Percentiles rank a stretch among this genome's conserved stretches.
Evolutionary conservation across 352 stramenopile genomes (phyloP).

Genomic region (Globisporangium solare): DNA sequence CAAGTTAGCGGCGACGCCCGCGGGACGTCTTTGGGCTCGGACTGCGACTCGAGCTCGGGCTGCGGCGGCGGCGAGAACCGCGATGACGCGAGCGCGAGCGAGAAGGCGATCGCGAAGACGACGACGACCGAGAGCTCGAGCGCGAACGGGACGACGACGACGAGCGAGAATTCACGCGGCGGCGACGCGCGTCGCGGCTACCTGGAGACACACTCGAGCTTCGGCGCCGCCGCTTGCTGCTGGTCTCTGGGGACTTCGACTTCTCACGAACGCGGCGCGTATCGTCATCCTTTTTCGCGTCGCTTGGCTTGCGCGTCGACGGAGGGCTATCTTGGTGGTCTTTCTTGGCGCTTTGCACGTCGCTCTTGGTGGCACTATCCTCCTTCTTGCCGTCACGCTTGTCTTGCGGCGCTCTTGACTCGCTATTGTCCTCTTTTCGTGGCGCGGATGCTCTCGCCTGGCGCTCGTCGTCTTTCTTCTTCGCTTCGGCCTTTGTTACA

Average conservation of each 20-base stretch:
- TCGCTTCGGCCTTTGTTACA: conserved; percentile 1
- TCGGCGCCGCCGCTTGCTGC: conserved; percentile 18
- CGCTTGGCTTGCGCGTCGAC: conserved; percentile 5
- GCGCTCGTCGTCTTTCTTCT: conserved; percentile 4
- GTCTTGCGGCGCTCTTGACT: no score
- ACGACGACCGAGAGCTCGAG: conserved; percentile 32
- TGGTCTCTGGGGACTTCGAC: conserved; percentile 1
- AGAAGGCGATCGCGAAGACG: conserved; percentile 18
- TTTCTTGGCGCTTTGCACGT: conserved; percentile 7
- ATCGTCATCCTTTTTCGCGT: conserved; percentile 2
- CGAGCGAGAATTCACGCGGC: conserved; percentile 21
- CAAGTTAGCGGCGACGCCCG: conserved; percentile 7
- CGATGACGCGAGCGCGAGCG: conserved; percentile 20
- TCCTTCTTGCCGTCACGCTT: no score
- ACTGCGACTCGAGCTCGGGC: conserved; percentile 24
- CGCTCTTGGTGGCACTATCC: no score
- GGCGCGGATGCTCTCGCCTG: neutral
- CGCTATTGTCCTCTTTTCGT: neutral
- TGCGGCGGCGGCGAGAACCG: conserved; percentile 18
- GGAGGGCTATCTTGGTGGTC: conserved; percentile 1
- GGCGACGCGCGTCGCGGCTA: conserved; percentile 18
- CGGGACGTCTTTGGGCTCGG: conserved; percentile 13
- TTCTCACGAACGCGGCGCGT: conserved; percentile 4
- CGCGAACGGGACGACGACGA: conserved; percentile 15
- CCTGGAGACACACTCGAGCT: conserved; percentile 20